A percentile compares a stretch with the other conserved stretches of the same genome.
Evolutionary conservation across 495 filamentous ascomycete genomes (phyloP).

Genomic region (Penicillium cosmopolitanum): DNA sequence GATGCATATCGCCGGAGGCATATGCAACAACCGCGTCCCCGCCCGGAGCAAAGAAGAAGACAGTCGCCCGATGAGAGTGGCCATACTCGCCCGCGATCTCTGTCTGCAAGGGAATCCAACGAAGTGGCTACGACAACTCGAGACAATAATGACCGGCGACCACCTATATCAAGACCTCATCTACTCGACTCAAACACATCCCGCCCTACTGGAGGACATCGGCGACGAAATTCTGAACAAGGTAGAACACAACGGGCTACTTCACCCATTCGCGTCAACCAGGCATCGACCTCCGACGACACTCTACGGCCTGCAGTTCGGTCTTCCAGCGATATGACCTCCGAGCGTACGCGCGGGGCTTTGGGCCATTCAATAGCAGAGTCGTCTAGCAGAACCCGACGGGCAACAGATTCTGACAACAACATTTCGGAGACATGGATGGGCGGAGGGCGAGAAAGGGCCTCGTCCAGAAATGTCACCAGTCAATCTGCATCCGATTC

Average conservation of each 20-base stretch:
- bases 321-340: slow-evolving; percentile 48
- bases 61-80: slow-evolving; percentile 26
- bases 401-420: slow-evolving; percentile 44
- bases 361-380: slow-evolving; percentile 29
- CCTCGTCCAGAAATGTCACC: slow-evolving; percentile 22
- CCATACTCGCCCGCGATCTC: slow-evolving; percentile 39
- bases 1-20: slow-evolving; percentile 80
- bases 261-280: slow-evolving; percentile 38
- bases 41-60: slow-evolving; percentile 32
- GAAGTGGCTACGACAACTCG: slow-evolving; percentile 18
- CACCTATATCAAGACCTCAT: slow-evolving; percentile 59
- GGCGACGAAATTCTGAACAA: slow-evolving; percentile 57
- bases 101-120: slow-evolving; percentile 33
- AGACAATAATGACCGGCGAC: slow-evolving; percentile 36
- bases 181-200: slow-evolving; percentile 51
- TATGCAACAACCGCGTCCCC: slow-evolving; percentile 41
- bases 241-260: slow-evolving; percentile 35
- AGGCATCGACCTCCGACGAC: slow-evolving; percentile 45
- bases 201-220: slow-evolving; percentile 41
- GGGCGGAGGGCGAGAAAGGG: slow-evolving; percentile 33
- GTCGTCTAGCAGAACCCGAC: slow-evolving; percentile 35
- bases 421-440: slow-evolving; percentile 37
- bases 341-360: slow-evolving; percentile 38
- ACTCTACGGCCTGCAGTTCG: slow-evolving; percentile 39
- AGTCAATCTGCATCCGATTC: slow-evolving; percentile 29